phyloP scores from a whole-genome alignment of 768 basidiomycete genomes.

The Agaricus blazei region DNA sequence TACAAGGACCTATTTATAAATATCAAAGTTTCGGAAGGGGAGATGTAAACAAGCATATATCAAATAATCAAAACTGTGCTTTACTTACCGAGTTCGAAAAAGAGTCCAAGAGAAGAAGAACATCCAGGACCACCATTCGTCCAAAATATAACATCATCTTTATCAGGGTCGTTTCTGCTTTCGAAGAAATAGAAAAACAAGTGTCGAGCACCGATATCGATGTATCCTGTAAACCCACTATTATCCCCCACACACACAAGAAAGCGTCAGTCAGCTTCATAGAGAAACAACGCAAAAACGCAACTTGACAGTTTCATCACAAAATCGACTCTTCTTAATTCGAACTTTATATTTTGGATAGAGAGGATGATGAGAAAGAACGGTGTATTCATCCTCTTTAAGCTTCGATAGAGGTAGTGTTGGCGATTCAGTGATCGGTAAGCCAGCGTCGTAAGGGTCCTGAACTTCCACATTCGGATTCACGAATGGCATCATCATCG shows the following conservation, averaged over 20 bases:
- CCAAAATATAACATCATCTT: slow-evolving; percentile 59
- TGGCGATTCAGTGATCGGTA: too few species aligned
- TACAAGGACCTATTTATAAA: slow-evolving; percentile 52
- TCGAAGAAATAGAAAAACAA: slow-evolving; percentile 79
- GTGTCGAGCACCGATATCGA: slow-evolving; percentile 58
- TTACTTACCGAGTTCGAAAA: slow-evolving; percentile 16
- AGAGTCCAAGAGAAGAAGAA: slow-evolving; percentile 20
- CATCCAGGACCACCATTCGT: slow-evolving; percentile 44
- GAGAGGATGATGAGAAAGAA: slow-evolving; percentile 30
- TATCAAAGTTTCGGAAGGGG: too few species aligned
- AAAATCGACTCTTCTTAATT: slow-evolving; percentile 54
- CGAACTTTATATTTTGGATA: slow-evolving; percentile 50
- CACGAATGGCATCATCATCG: too few species aligned
- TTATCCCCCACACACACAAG: too few species aligned
- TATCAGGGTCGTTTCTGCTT: slow-evolving; percentile 53
- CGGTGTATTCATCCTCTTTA: too few species aligned
- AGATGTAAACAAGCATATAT: too few species aligned
- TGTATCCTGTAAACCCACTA: slow-evolving; percentile 55
- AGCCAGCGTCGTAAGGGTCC: too few species aligned
- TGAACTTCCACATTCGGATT: too few species aligned
- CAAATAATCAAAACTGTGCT: too few species aligned
- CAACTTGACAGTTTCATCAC: slow-evolving; percentile 52
- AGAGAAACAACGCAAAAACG: too few species aligned
- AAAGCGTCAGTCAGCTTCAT: too few species aligned
- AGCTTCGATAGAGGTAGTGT: too few species aligned